Conservation (phyloP, 1,284 basidiomycete species). For the Boletus mariae region DNA sequence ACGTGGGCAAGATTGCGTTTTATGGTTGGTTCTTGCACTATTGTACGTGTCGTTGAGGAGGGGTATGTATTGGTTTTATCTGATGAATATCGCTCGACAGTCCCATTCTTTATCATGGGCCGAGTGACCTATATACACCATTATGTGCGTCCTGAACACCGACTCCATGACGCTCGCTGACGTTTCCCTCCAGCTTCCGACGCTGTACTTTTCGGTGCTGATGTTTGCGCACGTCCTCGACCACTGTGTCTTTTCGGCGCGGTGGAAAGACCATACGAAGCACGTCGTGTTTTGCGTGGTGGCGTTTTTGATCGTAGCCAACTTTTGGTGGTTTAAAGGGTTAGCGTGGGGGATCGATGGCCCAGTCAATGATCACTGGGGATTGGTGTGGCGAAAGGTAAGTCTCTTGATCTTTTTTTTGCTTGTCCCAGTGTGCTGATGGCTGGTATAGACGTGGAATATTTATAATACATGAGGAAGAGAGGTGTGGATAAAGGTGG, state of each 20-base stretch:
- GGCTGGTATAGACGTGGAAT: neutral
- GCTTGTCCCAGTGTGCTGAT: neutral
- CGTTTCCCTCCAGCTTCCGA: constrained; percentile 64
- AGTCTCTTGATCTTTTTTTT: constrained; percentile 19
- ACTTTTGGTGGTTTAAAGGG: constrained; percentile 94
- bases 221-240: constrained; percentile 90
- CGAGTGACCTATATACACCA: constrained; percentile 90
- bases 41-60: constrained; percentile 44
- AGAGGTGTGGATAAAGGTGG: neutral
- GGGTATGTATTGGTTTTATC: neutral
- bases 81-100: constrained; percentile 38
- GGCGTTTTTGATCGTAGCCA: constrained; percentile 59
- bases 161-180: constrained; percentile 2
- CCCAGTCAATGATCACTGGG: constrained; percentile 75
- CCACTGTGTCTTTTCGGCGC: constrained; percentile 84
- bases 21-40: constrained; percentile 94
- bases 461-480: neutral
- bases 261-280: constrained; percentile 65
- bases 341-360: constrained; percentile 89
- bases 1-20: constrained; percentile 88
- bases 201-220: constrained; percentile 92
- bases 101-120: constrained; percentile 95
- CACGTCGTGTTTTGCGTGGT: constrained; percentile 66
- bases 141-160: constrained; percentile 52
- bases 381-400: constrained; percentile 79